Conservation (phyloP, 192 early-diverging fungal genomes). For the Pilaira anomala region DNA sequence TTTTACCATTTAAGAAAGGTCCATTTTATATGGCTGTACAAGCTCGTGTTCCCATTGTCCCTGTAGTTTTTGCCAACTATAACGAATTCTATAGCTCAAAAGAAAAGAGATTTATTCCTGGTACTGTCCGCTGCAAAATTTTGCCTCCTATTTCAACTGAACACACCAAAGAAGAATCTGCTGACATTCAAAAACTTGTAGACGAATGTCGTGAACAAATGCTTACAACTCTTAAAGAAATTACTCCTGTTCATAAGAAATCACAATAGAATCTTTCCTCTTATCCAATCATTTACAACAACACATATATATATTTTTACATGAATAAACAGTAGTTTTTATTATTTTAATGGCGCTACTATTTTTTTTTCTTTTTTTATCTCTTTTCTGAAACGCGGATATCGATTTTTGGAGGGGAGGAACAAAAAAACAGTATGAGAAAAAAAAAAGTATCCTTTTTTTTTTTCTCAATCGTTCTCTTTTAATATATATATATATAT, state of each 20-base stretch:
- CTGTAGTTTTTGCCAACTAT: constrained; percentile 79
- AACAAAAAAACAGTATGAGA: neutral
- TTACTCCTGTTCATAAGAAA: constrained; percentile 26
- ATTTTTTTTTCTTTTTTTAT: constrained; percentile 2
- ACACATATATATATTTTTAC: neutral
- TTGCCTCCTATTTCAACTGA: constrained; percentile 50
- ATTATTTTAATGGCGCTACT: neutral
- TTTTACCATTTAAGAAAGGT: constrained; percentile 95
- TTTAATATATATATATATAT: too few relatives aligned
- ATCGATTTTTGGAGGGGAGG: neutral
- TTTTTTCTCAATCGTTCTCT: neutral
- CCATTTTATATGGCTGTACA: constrained; percentile 92
- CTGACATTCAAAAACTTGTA: constrained; percentile 43
- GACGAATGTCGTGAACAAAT: constrained; percentile 45
- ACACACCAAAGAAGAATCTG: constrained; percentile 29
- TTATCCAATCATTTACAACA: neutral
- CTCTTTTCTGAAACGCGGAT: constrained; percentile 15
- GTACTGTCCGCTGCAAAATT: constrained; percentile 53
- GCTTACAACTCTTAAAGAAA: constrained; percentile 48
- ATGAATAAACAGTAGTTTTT: neutral
- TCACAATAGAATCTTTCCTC: neutral
- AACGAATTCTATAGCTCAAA: constrained; percentile 55
- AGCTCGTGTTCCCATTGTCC: constrained; percentile 79
- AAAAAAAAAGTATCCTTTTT: neutral
- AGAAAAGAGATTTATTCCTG: constrained; percentile 45